These are phyloP conservation scores for Chiua virens DNA, from an alignment of 768 basidiomycete genomes.

Conservation along the genomic window DNA sequence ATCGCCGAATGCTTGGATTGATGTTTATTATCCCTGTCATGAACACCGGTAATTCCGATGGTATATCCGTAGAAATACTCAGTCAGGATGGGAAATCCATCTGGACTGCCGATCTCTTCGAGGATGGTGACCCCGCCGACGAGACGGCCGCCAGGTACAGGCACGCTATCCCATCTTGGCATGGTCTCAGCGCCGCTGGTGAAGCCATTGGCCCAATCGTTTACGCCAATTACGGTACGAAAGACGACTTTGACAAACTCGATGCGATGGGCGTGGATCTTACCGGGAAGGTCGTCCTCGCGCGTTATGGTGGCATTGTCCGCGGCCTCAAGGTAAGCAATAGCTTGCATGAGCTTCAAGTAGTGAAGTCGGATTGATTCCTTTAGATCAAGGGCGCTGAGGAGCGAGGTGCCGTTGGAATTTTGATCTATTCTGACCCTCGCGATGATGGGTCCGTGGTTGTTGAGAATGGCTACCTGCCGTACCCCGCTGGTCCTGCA, in stretches of 20 bases:
- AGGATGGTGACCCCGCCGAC: slow-evolving; percentile 71
- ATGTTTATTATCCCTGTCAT: slow-evolving; percentile 86
- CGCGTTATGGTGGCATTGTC: slow-evolving; percentile 74
- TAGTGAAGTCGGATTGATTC: slow-evolving; percentile 8
- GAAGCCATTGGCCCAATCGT: slow-evolving; percentile 68
- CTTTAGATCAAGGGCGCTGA: slow-evolving; percentile 76
- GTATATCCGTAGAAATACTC: slow-evolving; percentile 66
- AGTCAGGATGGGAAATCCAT: slow-evolving; percentile 49
- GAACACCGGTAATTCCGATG: slow-evolving; percentile 63
- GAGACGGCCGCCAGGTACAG: slow-evolving; percentile 66
- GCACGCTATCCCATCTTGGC: slow-evolving; percentile 77
- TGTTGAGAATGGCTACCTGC: slow-evolving; percentile 68
- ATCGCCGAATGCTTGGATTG: slow-evolving; percentile 74
- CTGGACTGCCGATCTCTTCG: slow-evolving; percentile 74
- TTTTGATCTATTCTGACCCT: slow-evolving; percentile 83
- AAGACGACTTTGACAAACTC: slow-evolving; percentile 69
- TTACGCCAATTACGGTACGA: slow-evolving; percentile 80
- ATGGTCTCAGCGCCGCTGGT: slow-evolving; percentile 79
- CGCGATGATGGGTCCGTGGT: slow-evolving; percentile 84
- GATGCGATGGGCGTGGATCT: slow-evolving; percentile 65
- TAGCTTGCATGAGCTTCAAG: slow-evolving; percentile 1
- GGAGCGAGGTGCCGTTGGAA: slow-evolving; percentile 75
- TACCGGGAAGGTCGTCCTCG: slow-evolving; percentile 74
- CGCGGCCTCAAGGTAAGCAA: slow-evolving; percentile 77
- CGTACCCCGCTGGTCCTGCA: slow-evolving; percentile 80